phyloP scores from a whole-genome alignment of 2,329 filamentous ascomycete genomes.

The Penicillium sp. region DNA sequence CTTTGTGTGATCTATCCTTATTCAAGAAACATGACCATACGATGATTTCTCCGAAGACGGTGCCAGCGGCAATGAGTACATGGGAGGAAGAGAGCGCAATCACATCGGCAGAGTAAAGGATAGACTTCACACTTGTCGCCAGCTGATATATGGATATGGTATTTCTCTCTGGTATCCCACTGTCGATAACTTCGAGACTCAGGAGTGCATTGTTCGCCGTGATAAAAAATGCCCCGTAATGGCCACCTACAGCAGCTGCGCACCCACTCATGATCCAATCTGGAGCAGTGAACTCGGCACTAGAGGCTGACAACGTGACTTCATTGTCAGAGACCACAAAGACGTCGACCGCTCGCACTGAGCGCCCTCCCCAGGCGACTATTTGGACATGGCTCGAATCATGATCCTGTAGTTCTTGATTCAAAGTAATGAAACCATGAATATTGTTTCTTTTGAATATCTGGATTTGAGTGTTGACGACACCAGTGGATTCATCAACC shows the following conservation, averaged over 20 bases:
- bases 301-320: constrained; percentile 28
- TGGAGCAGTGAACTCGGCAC: constrained; percentile 49
- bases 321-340: constrained; percentile 18
- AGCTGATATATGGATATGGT: constrained; percentile 36
- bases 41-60: constrained; percentile 90
- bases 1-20: constrained; percentile 6
- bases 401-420: constrained; percentile 16
- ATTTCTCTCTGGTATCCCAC: constrained; percentile 15
- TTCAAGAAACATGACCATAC: constrained; percentile 70
- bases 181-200: constrained; percentile 40
- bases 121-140: constrained; percentile 64
- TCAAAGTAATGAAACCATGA: constrained; percentile 37
- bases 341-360: constrained; percentile 47
- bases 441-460: constrained; percentile 39
- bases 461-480: constrained; percentile 28
- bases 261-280: constrained; percentile 79
- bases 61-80: constrained; percentile 79
- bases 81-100: constrained; percentile 57
- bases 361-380: constrained; percentile 69
- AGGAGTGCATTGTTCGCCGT: constrained; percentile 86
- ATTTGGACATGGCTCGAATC: constrained; percentile 19
- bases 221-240: constrained; percentile 57
- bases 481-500: constrained; percentile 32
- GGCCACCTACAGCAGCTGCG: constrained; percentile 24
- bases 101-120: constrained; percentile 81